Conservation (phyloP, 2,329 filamentous ascomycete species). For the Thielaviopsis musarum region DNA sequence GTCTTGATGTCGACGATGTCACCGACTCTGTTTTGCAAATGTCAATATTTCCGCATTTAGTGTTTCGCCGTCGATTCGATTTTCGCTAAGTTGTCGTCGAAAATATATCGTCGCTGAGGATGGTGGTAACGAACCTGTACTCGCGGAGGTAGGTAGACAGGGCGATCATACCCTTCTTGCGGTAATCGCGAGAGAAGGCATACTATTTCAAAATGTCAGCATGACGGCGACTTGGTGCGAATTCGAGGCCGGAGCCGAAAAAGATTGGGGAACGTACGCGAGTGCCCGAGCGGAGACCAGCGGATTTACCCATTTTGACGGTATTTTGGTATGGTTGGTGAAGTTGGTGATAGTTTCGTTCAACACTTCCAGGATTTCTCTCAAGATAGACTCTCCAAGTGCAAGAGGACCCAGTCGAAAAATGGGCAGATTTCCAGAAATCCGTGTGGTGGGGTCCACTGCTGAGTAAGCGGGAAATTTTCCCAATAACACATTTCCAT, state of each 20-base stretch:
- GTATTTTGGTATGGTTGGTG: constrained; percentile 11
- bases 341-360: constrained; percentile 10
- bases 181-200: constrained; percentile 89
- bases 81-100: constrained; percentile 6
- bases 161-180: constrained; percentile 85
- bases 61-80: constrained; percentile 14
- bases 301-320: constrained; percentile 68
- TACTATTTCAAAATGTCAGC: constrained; percentile 31
- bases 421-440: constrained; percentile 11
- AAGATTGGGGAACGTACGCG: constrained; percentile 41
- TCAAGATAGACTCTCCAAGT: constrained; percentile 12
- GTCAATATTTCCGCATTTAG: constrained; percentile 2
- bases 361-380: constrained; percentile 11
- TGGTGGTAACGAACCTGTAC: constrained; percentile 49
- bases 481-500: not conserved
- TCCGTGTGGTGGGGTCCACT: constrained; percentile 10
- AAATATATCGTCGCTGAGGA: constrained; percentile 4
- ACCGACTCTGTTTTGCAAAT: constrained; percentile 49
- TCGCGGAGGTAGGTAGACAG: constrained; percentile 87
- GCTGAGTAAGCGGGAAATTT: constrained; percentile 6
- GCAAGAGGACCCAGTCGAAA: constrained; percentile 8
- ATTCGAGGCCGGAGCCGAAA: constrained; percentile 10
- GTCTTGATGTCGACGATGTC: constrained; percentile 98
- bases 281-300: constrained; percentile 75
- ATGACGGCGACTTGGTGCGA: constrained; percentile 8